Base-by-base conservation (phyloP, 148 eudicot species). In the Fagopyrum esculentum region DNA sequence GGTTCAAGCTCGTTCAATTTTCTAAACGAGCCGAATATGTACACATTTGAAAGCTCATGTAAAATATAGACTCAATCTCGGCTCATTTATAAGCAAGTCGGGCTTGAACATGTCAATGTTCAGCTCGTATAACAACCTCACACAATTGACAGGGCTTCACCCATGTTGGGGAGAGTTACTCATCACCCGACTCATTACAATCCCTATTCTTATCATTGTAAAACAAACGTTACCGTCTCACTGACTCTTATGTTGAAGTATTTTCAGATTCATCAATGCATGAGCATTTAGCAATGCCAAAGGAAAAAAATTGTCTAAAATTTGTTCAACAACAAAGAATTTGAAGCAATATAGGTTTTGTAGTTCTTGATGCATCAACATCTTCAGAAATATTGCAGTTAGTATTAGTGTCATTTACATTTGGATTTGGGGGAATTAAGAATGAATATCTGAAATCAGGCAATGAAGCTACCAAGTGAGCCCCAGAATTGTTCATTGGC, bases 371-470 rank as follows among this genome's bases (percentile, higher is more conserved):
- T 66, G 71, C 47, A 66, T 40, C 22, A 57, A 66, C 71, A 35
- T 66, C 71, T 66, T 66, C 8, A 35, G 47, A 66, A 43, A 66
- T 13, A 46, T 35, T 66, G 15, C 40, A 12, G 15, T 35, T 15
- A 40, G 5, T 40, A 66, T 40, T 12, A 66, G 40, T 66, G 19
- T 13, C 22, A 66, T 12, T 66, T 66, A 66, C 47, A 66, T 35
- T 11, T 4, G 71, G 11, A 43, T 35, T 64, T 64, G 45, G 74
- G n/a, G 40, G 55, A 3, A n/a, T 71, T 2, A 71, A 71, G 47
- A 71, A 71, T 13, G 74, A 71, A 40, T 71, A 71, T 71, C 74
- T 71, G 74, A 71, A 71, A 71, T 71, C 74, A 46, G 55, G 13
- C 55, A 45, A 35, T 45, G 73, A 70, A 70, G 26, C 26, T 54